These are phyloP conservation scores for Neonectria punicea DNA, from an alignment of 2,329 filamentous ascomycete genomes.

Conservation along the genomic window DNA sequence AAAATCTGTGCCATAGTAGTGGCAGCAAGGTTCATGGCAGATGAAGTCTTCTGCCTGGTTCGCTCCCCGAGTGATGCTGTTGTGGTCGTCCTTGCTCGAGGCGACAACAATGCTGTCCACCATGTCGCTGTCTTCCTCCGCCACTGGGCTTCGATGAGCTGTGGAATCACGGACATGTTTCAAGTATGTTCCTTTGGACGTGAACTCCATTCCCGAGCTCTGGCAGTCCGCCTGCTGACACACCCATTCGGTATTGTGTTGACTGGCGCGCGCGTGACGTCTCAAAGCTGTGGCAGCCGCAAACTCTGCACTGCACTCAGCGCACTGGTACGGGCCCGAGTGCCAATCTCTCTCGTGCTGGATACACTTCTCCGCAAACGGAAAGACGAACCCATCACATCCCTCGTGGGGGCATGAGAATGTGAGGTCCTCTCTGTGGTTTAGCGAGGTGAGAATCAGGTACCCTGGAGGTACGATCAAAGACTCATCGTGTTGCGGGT, in stretches of 20 bases:
- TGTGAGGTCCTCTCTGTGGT: constrained; percentile 23
- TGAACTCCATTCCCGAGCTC: constrained; percentile 1
- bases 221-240: constrained; percentile 23
- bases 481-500: too few species aligned
- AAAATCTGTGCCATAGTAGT: constrained; percentile 29
- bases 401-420: constrained; percentile 37
- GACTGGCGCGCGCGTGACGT: constrained; percentile 29
- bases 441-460: constrained; percentile 22
- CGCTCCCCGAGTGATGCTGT: not conserved
- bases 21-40: constrained; percentile 35
- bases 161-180: constrained; percentile 14
- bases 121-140: not conserved
- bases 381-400: constrained; percentile 42
- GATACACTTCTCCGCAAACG: constrained; percentile 33
- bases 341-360: constrained; percentile 42
- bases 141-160: constrained; percentile 2
- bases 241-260: constrained; percentile 23
- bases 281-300: constrained; percentile 35
- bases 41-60: not conserved
- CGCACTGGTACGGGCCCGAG: constrained; percentile 33
- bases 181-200: constrained; percentile 14
- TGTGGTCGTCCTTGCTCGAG: not conserved
- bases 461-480: constrained; percentile 27
- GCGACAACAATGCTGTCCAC: not conserved
- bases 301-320: constrained; percentile 35